Conservation (phyloP, 108 stramenopile species). For the Bacterosira constricta region DNA sequence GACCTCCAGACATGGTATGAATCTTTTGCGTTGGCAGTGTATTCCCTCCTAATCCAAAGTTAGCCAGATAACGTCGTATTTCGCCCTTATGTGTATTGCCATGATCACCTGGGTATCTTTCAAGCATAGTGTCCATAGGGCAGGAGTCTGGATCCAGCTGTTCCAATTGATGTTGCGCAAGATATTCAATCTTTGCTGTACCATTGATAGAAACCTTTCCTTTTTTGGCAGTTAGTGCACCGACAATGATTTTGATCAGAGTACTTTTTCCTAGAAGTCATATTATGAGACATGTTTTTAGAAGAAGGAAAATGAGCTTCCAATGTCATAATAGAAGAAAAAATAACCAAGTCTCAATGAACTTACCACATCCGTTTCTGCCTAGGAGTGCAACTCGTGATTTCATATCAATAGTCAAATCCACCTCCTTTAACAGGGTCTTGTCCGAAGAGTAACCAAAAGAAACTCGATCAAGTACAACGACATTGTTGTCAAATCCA, state of each 20-base stretch:
- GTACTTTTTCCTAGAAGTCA: conserved; percentile 67
- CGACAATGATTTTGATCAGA: conserved; percentile 87
- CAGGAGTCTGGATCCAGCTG: conserved; percentile 85
- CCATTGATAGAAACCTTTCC: conserved; percentile 79
- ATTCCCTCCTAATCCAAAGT: conserved; percentile 75
- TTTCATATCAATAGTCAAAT: conserved; percentile 58
- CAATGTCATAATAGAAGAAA: background rate
- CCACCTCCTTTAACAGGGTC: conserved; percentile 59
- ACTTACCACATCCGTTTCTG: conserved; percentile 64
- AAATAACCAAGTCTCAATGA: background rate
- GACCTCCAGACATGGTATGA: conserved; percentile 86
- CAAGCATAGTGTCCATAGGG: conserved; percentile 79
- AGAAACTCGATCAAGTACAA: conserved; percentile 75
- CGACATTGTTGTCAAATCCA: conserved; percentile 67
- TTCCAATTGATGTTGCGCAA: conserved; percentile 95
- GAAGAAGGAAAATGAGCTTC: background rate
- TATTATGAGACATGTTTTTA: background rate
- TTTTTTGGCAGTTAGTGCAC: conserved; percentile 66
- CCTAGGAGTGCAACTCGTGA: conserved; percentile 62
- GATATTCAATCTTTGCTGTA: conserved; percentile 84
- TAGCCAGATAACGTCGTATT: conserved; percentile 75
- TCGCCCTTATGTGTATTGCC: conserved; percentile 65
- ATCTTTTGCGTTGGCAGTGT: conserved; percentile 77
- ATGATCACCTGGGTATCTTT: conserved; percentile 79
- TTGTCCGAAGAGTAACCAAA: conserved; percentile 80